A percentile compares a stretch with the other conserved stretches of the same genome.
phyloP scores from a whole-genome alignment of 2,329 filamentous ascomycete species.

The Aspergillus sp. region DNA sequence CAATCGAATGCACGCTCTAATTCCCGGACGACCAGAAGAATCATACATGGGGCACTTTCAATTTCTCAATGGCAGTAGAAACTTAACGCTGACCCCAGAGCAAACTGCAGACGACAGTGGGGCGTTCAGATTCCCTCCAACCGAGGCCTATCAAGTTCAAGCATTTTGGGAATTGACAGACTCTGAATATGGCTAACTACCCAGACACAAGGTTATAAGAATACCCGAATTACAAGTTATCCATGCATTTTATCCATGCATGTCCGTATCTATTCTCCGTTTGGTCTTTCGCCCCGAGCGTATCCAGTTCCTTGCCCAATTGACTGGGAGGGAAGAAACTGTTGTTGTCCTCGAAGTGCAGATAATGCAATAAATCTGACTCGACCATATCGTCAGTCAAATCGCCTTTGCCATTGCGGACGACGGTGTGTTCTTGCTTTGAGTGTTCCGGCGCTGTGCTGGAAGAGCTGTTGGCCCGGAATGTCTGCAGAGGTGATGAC shows the following conservation, averaged over 20 bases:
- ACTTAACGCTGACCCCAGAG: too few relatives aligned
- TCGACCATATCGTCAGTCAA: slow-evolving; percentile 3
- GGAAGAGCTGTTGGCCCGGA: neutral
- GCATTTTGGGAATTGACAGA: neutral
- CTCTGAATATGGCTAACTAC: too few relatives aligned
- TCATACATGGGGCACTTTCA: too few relatives aligned
- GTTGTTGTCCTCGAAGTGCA: slow-evolving; percentile 30
- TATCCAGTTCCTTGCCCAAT: neutral
- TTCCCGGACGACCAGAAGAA: too few relatives aligned
- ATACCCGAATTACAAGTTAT: too few relatives aligned
- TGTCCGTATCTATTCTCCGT: too few relatives aligned
- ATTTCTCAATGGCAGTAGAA: too few relatives aligned
- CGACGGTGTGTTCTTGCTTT: neutral
- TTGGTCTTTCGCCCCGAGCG: neutral
- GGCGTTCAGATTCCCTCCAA: neutral
- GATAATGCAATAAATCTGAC: slow-evolving; percentile 22
- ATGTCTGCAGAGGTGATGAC: neutral
- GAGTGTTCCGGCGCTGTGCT: neutral
- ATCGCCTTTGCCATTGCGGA: neutral
- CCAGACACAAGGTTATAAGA: too few relatives aligned
- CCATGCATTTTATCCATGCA: too few relatives aligned
- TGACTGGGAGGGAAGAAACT: slow-evolving; percentile 26
- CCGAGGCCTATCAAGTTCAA: neutral
- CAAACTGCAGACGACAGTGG: neutral
- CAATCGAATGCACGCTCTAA: too few relatives aligned